Evolutionary conservation across 73 alveolate species (phyloP), one percentile per base, ranked within the genome.

Genomic region (Paramecium primaurelia): DNA sequence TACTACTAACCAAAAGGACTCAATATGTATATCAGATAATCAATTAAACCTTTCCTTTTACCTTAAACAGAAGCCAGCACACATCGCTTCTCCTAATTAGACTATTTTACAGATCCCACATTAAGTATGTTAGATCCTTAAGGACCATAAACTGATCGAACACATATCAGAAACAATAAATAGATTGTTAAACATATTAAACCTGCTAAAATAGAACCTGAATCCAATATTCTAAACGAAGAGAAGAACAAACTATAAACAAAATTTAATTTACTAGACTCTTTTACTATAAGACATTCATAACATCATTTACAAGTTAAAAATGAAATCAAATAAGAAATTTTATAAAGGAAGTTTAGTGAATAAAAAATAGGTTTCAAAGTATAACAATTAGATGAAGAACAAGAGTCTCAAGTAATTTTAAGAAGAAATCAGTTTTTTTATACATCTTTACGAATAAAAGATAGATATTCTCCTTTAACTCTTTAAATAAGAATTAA

Each of bases 391-490:
- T 54, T 54, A 18, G 28, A 54, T 54, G 69, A 54, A 37, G 87
- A 73, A 73, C 30, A 64, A 6, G 87, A 73, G n/a, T 37, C 87
- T 38, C 34, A 36, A 37, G 4, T 73, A 2, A 16, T 44, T 0
- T 36, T 73, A 36, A 36, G 47, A 12, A 73, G 87, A 38, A 73
- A 73, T 73, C 18, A 37, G 8, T 73, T 73, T 38, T 73, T 37
- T 73, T 80, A 80, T 26, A 80, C 91, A 25, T 80, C 71, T n/a
- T 25, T 80, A 20, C 0, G 58, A 42, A 80, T 80, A n/a, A 45
- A 45, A 36, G 91, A 80, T 47, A 1, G 91, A 3, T 80, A 49
- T 49, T 80, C 91, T 44, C 91, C 91, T 0, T 20, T 80, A 14
- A 80, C 36, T 44, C 58, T 73, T 16, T 9, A 32, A 36, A 20